A percentile compares a stretch with the other conserved stretches of the same genome.
These are phyloP conservation scores for Boletus sp. DNA, from an alignment of 1,284 basidiomycete species.

Conservation along the genomic window DNA sequence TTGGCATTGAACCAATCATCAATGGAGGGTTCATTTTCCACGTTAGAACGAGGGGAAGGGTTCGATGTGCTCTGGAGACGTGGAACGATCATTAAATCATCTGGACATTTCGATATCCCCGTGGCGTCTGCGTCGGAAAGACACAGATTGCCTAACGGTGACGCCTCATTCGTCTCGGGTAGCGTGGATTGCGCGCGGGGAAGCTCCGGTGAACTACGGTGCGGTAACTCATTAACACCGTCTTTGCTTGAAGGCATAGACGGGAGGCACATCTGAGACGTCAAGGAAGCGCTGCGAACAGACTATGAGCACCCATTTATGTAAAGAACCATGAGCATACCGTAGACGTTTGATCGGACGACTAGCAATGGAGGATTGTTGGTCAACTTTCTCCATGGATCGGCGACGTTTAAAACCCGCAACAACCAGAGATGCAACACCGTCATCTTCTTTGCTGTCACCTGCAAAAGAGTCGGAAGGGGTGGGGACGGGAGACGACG, in stretches of 20 bases:
- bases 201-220: background rate
- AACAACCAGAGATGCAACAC: conserved; percentile 16
- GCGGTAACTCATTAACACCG: conserved; percentile 5
- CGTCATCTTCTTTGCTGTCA: conserved; percentile 20
- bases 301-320: background rate
- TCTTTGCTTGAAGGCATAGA: conserved; percentile 28
- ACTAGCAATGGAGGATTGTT: background rate
- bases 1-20: conserved; percentile 36
- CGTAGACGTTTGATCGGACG: conserved; percentile 33
- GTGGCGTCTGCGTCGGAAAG: conserved; percentile 36
- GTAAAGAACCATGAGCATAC: conserved; percentile 14
- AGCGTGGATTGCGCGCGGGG: background rate
- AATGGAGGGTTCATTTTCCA: conserved; percentile 22
- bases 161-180: background rate
- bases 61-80: conserved; percentile 36
- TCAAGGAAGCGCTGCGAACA: conserved; percentile 7
- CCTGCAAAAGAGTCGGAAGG: conserved; percentile 9
- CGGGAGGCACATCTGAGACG: conserved; percentile 14
- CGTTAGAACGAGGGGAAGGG: conserved; percentile 25
- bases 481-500: conserved; percentile 7
- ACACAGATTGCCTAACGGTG: conserved; percentile 36
- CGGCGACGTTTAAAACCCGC: conserved; percentile 31
- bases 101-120: conserved; percentile 29
- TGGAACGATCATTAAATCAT: conserved; percentile 17
- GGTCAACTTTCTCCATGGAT: conserved; percentile 10